Conservation (phyloP, 2,329 filamentous ascomycete species). For the Colletotrichum limetticola region DNA sequence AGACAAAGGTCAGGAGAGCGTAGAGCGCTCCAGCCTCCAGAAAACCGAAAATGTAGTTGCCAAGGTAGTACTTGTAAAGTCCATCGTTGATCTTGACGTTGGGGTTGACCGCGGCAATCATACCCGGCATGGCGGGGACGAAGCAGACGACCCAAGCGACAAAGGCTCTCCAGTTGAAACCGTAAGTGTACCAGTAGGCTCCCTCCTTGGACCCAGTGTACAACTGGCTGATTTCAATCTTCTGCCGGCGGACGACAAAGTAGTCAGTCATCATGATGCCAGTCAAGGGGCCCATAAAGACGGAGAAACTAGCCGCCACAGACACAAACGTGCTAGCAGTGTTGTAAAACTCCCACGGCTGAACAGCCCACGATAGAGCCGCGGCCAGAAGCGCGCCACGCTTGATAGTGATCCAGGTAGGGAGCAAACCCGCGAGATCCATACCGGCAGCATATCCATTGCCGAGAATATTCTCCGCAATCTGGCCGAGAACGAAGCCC, state of each 20-base stretch:
- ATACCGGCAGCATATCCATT: conserved; percentile 44
- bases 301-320: conserved; percentile 42
- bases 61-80: conserved; percentile 39
- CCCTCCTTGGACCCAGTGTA: conserved; percentile 46
- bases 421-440: conserved; percentile 43
- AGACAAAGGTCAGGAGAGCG: conserved; percentile 23
- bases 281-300: conserved; percentile 43
- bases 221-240: conserved; percentile 49
- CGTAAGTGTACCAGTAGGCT: conserved; percentile 50
- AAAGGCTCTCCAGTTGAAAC: conserved; percentile 48
- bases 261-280: conserved; percentile 45
- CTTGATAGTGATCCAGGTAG: conserved; percentile 41
- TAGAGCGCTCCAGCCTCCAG: conserved; percentile 29
- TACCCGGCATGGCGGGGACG: conserved; percentile 42
- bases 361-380: conserved; percentile 39
- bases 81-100: conserved; percentile 30
- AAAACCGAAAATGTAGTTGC: conserved; percentile 36
- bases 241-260: conserved; percentile 45
- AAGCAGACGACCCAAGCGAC: conserved; percentile 45
- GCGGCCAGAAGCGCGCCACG: conserved; percentile 42
- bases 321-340: conserved; percentile 41
- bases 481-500: conserved; percentile 42
- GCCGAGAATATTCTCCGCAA: conserved; percentile 43
- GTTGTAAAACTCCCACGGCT: conserved; percentile 46
- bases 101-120: conserved; percentile 38